Evolutionary conservation across 192 early-diverging fungal genomes (phyloP).

Genomic region (Rhizoclosmatium sp.): DNA sequence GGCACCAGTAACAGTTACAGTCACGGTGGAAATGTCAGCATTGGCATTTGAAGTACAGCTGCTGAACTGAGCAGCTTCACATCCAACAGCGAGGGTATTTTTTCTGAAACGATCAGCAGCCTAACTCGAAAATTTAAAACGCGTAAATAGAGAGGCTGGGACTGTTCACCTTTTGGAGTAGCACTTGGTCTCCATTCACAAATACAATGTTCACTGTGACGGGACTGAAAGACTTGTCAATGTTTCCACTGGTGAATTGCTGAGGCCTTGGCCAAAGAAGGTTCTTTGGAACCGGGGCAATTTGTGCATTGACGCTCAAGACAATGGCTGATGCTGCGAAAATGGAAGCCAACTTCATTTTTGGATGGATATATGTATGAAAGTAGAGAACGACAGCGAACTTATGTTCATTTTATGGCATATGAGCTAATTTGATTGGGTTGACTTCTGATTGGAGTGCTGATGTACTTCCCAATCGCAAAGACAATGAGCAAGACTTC

Average conservation of each 20-base stretch:
- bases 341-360: slow-evolving; percentile 12
- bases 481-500: no score
- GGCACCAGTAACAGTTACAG: slow-evolving; percentile 11
- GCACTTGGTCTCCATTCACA: not conserved
- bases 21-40: not conserved
- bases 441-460: no score
- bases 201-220: not conserved
- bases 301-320: not conserved
- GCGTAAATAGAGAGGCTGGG: not conserved
- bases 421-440: no score
- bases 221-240: not conserved
- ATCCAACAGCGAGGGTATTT: not conserved
- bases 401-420: no score
- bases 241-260: slow-evolving; percentile 8
- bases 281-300: slow-evolving; percentile 1
- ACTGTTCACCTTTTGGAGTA: not conserved
- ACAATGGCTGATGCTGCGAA: not conserved
- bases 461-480: no score
- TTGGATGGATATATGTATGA: not conserved
- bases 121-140: not conserved
- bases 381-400: no score
- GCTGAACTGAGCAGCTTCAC: not conserved
- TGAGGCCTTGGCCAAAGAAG: slow-evolving; percentile 34
- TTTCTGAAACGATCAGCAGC: not conserved
- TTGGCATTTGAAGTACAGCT: not conserved